Evolutionary conservation across 140 eudicot genomes (phyloP), one percentile per base, ranked within the genome.

Genomic region (Anethum foeniculum): DNA sequence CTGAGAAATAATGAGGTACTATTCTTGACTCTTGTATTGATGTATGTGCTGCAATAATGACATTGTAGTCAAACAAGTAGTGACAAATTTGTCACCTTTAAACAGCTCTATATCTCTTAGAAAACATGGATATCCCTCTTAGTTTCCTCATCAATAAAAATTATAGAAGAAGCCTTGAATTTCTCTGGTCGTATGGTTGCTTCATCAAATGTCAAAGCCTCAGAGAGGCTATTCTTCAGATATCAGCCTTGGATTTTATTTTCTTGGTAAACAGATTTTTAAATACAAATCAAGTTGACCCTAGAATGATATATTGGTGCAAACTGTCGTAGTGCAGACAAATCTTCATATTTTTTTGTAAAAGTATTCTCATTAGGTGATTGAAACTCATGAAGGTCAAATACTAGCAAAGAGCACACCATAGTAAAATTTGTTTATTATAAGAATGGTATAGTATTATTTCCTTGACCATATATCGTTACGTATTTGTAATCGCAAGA

Each of bases 1-100:
- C 86, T 94, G 82, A 90, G 88, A 80, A 85, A 87, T 82, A 94
- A 94, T 69, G 95, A 89, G 97, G 82, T 79, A 44, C 49, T 79
- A n/a, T 2, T 14, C 5, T 75, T 28, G 21, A 25, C 3, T 39
- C 58, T 14, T 75, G n/a, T 75, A 25, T 0, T 9, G 30, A 25
- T 46, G 19, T 6, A 21, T 27, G 34, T 39, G 28, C 19, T 74
- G 78, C 78, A 23, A 62, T 74, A 41, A 44, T 43, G 23, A 46
- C 11, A 75, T 51, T 75, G 21, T 75, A 75, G 23, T 25, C n/a
- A 75, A 23, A 43, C 28, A 43, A 23, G 77, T 14, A 21, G 18
- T 21, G 36, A 23, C 54, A 65, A 12, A 28, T 43, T 44, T 75
- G n/a, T 23, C 51, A 25, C 58, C 1, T 23, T 25, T 46, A 25